Evolutionary conservation across 2,329 filamentous ascomycete species (phyloP), one percentile per base, ranked within the genome.

Genomic region (Pyrenochaeta sp.): DNA sequence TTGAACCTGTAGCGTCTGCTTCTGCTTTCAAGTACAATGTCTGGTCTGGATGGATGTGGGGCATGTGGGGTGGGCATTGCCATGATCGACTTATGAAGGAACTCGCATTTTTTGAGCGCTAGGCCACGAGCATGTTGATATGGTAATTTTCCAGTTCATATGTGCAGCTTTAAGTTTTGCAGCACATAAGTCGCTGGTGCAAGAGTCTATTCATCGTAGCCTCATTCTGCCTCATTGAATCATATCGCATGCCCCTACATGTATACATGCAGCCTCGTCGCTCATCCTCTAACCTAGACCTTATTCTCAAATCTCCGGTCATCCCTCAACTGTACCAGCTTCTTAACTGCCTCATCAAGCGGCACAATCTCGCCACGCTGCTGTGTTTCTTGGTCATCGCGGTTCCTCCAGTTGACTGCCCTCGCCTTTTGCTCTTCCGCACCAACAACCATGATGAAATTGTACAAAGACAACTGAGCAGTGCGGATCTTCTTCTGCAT

Each of bases 401-500:
- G 78, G 72, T 88, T 88, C 36, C 86, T 80, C 64, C 88, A 85
- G 69, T 88, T 89, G 57, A 88, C 85, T 3, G 82, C 81, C 53
- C 83, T 78, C 17, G 76, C 77, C 59, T 87, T 81, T 72, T 81
- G 83, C 76, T 89, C 86, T 67, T 85, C 78, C 3, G 84, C 85
- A 51, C 86, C 86, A 15, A 89, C 85, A 31, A 89, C 86, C 68
- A 93, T 90, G 66, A 92, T 90, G 76, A 90, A 92, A 80, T 93
- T 93, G 80, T 93, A 94, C 77, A 92, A 88, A 46, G 88, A 83
- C 66, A 94, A 76, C 77, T 95, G 91, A 12, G 87, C 91, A 50
- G 85, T 92, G 65, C 90, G 88, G 64, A 95, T 92, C 86, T 95
- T 95, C 85, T 95, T 94, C 75, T 92, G 88, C 78, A 95, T 86